A percentile compares a stretch with the other conserved stretches of the same genome.
Evolutionary conservation across 2,329 filamentous ascomycete species (phyloP).

Genomic region (Aureobasidium musti): DNA sequence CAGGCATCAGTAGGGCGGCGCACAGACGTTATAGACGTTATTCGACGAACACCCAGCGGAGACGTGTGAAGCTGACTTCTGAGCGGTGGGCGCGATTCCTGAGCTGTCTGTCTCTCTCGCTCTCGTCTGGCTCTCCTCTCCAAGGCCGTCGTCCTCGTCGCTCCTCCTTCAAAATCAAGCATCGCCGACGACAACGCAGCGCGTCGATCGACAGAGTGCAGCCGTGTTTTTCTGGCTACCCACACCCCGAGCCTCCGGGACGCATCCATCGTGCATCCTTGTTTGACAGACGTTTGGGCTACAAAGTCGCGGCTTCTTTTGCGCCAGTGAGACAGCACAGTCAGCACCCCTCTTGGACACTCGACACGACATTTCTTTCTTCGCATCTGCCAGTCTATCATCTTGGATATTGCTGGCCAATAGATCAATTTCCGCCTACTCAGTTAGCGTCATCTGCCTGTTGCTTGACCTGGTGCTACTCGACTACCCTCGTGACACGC

Average conservation of each 20-base stretch:
- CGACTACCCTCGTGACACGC: slow-evolving; percentile 26
- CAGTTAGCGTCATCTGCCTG: slow-evolving; percentile 23
- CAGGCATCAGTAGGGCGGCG: slow-evolving; percentile 23
- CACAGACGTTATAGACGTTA: slow-evolving; percentile 11
- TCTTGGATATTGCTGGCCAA: slow-evolving; percentile 22
- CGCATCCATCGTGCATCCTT: slow-evolving; percentile 23
- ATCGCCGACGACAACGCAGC: neutral
- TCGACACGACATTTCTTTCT: slow-evolving; percentile 12
- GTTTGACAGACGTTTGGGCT: slow-evolving; percentile 13
- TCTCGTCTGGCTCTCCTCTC: neutral
- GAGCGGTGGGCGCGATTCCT: slow-evolving; percentile 18
- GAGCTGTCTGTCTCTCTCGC: neutral
- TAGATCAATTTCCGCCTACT: neutral
- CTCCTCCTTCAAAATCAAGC: neutral
- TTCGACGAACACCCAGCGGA: slow-evolving; percentile 2
- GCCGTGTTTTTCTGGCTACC: slow-evolving; percentile 20
- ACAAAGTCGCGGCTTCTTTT: neutral
- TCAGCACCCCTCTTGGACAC: slow-evolving; percentile 10
- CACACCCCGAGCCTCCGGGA: slow-evolving; percentile 2
- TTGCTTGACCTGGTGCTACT: slow-evolving; percentile 26
- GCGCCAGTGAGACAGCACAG: slow-evolving; percentile 23
- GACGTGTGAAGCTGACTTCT: slow-evolving; percentile 19
- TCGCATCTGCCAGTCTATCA: neutral
- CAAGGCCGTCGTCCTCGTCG: slow-evolving; percentile 1
- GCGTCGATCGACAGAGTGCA: slow-evolving; percentile 4